A percentile compares a stretch with the other conserved stretches of the same genome.
Evolutionary conservation across 106 monocot species (phyloP).

Genomic region (Allium sativum): DNA sequence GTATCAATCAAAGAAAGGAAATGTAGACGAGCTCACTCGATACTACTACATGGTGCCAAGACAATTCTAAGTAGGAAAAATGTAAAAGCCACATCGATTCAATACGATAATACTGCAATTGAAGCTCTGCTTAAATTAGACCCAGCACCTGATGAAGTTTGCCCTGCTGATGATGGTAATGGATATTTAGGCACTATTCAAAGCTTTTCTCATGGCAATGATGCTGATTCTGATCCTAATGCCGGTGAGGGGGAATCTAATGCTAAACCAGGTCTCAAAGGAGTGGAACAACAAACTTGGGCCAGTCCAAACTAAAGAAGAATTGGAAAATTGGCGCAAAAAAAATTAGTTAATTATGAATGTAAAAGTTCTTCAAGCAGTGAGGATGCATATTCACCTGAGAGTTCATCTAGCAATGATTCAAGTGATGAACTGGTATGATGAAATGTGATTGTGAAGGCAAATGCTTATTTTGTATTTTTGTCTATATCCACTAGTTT

Average conservation of each 20-base stretch:
- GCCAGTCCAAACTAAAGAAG: constrained; percentile 5
- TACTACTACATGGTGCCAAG: constrained; percentile 34
- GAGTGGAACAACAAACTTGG: constrained; percentile 29
- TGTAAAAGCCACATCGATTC: constrained; percentile 17
- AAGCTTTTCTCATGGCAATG: constrained; percentile 19
- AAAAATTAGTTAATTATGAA: constrained; percentile 22
- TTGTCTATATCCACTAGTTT: too few relatives aligned
- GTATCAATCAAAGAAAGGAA: constrained; percentile 28
- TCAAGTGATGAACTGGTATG: constrained; percentile 1
- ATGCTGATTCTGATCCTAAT: neutral
- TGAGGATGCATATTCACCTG: constrained; percentile 33
- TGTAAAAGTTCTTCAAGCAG: constrained; percentile 20
- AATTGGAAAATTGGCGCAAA: constrained; percentile 18
- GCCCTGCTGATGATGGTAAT: constrained; percentile 21
- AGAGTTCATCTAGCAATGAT: constrained; percentile 9
- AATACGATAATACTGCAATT: constrained; percentile 39
- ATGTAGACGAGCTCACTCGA: constrained; percentile 23
- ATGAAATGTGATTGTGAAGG: neutral
- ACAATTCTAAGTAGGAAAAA: constrained; percentile 29
- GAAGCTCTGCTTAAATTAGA: constrained; percentile 36
- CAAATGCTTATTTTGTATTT: too few relatives aligned
- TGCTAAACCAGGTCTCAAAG: constrained; percentile 14
- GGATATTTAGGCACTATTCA: constrained; percentile 48
- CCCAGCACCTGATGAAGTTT: constrained; percentile 27
- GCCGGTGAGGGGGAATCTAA: constrained; percentile 1